phyloP scores from a whole-genome alignment of 2,329 filamentous ascomycete genomes.

The Aureobasidium sp. region DNA sequence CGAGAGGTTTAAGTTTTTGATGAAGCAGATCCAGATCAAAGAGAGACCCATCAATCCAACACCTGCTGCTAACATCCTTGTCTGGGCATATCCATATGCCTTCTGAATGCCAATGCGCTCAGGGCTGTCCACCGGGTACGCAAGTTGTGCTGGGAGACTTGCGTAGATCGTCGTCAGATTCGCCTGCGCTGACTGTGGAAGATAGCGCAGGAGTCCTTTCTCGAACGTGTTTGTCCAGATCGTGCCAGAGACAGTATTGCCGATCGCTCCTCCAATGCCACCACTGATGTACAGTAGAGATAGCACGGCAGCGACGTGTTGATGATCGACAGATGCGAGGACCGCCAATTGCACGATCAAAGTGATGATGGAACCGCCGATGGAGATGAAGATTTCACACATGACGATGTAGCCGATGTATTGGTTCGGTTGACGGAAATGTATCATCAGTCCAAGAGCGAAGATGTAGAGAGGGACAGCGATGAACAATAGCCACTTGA shows the following conservation, averaged over 20 bases:
- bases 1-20: slow-evolving; percentile 42
- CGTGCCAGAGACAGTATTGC: slow-evolving; percentile 5
- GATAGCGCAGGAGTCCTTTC: slow-evolving; percentile 28
- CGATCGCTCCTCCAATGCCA: slow-evolving; percentile 7
- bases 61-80: slow-evolving; percentile 28
- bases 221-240: slow-evolving; percentile 13
- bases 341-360: slow-evolving; percentile 7
- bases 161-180: slow-evolving; percentile 38
- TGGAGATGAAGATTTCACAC: slow-evolving; percentile 34
- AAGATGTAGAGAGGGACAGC: slow-evolving; percentile 24
- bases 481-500: slow-evolving; percentile 26
- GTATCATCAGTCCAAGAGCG: slow-evolving; percentile 6
- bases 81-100: slow-evolving; percentile 28
- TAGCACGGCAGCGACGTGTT: slow-evolving; percentile 9
- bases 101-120: slow-evolving; percentile 35
- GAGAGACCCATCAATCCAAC: slow-evolving; percentile 22
- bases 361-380: slow-evolving; percentile 23
- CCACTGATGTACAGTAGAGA: slow-evolving; percentile 4
- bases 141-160: slow-evolving; percentile 44
- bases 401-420: slow-evolving; percentile 14
- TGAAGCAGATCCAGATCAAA: slow-evolving; percentile 34
- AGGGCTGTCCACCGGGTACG: slow-evolving; percentile 41
- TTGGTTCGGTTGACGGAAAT: slow-evolving; percentile 9
- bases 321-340: slow-evolving; percentile 8
- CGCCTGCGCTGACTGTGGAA: slow-evolving; percentile 38